Base-by-base conservation (phyloP, 805 yeast genomes). In the Debaryomyces maramus region DNA sequence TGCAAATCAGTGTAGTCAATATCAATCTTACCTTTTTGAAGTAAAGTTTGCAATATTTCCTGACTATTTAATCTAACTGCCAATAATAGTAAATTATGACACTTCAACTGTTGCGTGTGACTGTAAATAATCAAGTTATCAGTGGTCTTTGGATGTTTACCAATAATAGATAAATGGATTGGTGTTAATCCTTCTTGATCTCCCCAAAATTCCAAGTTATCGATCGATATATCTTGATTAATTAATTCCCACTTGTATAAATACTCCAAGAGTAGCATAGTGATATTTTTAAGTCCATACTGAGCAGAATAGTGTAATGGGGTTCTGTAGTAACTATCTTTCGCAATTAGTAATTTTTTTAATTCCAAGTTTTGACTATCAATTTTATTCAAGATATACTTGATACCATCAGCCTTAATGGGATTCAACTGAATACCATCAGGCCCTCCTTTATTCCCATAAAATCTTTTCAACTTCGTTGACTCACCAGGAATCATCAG, bases 221-320 rank as follows among this genome's bases (percentile, higher is more conserved):
- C 91, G 34, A 84, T 72, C 0, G 88, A 63, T 1, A 48, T 37
- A 3, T 68, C 48, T 5, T 59, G 51, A 46, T 75, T 70, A 68
- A 80, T 75, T 38, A 80, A 72, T 2, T 68, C 63, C 91, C 95
- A 85, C 31, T 73, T 62, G 41, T 67, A 63, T 43, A 86, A 57
- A 50, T 72, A 75, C 26, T 71, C 70, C 11, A 89, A 65, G 22
- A 90, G 70, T 18, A 80, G 69, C 10, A 66, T 65, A 2, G 88
- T 72, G 26, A 83, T 79, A 37, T 77, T 78, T 41, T 76, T 78
- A 40, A 90, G 69, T 0, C 97, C 97, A 58, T 81, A 88, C 52
- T 88, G 93, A 2, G 93, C 82, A 14, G 95, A 83, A 59, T 90
- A 90, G 63, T 91, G 97, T 40, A 91, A 67, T 0, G 97, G 96